Conservation (phyloP, 2,329 filamentous ascomycete species). For the Basipetospora chlamydospora region DNA sequence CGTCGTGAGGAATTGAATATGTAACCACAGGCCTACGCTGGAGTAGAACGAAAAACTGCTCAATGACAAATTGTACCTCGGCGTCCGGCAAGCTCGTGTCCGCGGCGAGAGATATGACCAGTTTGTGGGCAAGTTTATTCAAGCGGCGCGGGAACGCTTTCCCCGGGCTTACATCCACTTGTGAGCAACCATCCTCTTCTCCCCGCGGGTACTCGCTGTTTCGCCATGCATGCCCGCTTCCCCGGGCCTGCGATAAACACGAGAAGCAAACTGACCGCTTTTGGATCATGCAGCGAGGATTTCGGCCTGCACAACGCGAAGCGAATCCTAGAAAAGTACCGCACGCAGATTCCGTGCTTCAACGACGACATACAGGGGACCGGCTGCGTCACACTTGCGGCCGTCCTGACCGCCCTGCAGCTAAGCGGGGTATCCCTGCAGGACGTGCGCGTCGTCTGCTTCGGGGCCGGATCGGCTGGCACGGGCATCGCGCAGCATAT, state of each 20-base stretch:
- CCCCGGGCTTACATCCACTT: conserved; percentile 79
- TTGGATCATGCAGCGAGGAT: not conserved
- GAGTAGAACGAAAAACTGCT: conserved; percentile 56
- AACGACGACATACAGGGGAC: conserved; percentile 88
- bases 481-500: conserved; percentile 80
- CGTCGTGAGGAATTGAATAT: too few relatives aligned
- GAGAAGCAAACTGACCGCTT: too few relatives aligned
- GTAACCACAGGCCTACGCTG: too few relatives aligned
- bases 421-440: conserved; percentile 50
- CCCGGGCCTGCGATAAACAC: too few relatives aligned
- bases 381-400: conserved; percentile 73
- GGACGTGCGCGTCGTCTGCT: conserved; percentile 60
- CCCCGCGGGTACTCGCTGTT: not conserved
- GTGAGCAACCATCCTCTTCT: conserved; percentile 51
- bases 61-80: conserved; percentile 66
- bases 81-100: conserved; percentile 50
- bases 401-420: conserved; percentile 61
- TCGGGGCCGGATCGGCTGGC: conserved; percentile 69
- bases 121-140: conserved; percentile 64
- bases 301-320: conserved; percentile 34
- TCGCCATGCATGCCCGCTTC: not conserved
- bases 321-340: conserved; percentile 60
- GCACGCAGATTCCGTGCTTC: conserved; percentile 64
- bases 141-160: conserved; percentile 51
- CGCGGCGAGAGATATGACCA: conserved; percentile 60